Conservation (phyloP, 768 basidiomycete genomes). For the Trametes cubensis region DNA sequence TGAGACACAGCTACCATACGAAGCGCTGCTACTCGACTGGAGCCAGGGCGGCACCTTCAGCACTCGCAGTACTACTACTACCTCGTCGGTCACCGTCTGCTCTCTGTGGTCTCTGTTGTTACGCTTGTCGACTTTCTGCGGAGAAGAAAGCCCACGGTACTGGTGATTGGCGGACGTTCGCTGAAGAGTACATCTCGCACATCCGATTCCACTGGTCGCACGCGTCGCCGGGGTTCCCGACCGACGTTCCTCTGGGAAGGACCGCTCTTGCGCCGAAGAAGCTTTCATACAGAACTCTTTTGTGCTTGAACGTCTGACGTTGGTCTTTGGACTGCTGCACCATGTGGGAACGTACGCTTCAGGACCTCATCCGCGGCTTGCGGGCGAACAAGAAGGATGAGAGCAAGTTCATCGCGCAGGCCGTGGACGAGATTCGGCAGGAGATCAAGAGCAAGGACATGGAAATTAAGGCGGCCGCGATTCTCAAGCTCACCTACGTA, state of each 20-base stretch:
- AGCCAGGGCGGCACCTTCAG: neutral
- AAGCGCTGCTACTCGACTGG: neutral
- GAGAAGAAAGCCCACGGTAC: too few relatives aligned
- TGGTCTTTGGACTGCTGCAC: neutral
- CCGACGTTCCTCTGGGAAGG: neutral
- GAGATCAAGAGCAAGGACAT: slow-evolving; percentile 95
- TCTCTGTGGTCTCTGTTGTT: too few relatives aligned
- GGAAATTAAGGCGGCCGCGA: slow-evolving; percentile 93
- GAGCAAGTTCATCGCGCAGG: slow-evolving; percentile 86
- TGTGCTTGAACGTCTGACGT: too few relatives aligned
- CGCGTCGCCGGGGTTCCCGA: neutral
- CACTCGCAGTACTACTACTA: neutral
- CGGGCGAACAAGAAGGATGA: slow-evolving; percentile 96
- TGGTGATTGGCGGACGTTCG: neutral
- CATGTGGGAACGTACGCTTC: slow-evolving; percentile 97
- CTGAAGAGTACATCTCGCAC: neutral
- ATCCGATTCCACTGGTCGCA: too few relatives aligned
- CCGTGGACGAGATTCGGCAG: slow-evolving; percentile 89
- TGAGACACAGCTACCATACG: slow-evolving; percentile 11
- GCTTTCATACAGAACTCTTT: neutral
- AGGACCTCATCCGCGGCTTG: slow-evolving; percentile 93
- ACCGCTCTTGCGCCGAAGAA: neutral
- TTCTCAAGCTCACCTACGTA: slow-evolving; percentile 96
- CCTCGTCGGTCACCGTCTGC: too few relatives aligned
- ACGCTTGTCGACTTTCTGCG: too few relatives aligned